Evolutionary conservation across 805 yeast species (phyloP).

Genomic region (Sugiyamaella mastotermitis): DNA sequence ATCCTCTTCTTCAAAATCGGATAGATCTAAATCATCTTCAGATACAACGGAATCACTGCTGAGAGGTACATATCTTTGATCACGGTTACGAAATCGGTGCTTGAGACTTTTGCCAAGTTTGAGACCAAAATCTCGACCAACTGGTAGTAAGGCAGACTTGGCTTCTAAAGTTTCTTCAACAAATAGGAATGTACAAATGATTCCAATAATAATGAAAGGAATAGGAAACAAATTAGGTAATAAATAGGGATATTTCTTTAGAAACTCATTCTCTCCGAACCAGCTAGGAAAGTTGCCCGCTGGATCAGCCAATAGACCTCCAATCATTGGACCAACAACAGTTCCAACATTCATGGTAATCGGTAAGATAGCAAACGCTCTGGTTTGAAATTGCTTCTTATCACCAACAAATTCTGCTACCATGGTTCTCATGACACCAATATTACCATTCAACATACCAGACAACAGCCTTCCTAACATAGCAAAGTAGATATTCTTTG

Average conservation of each 20-base stretch:
- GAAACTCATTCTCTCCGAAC: conserved; percentile 17
- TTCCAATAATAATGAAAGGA: conserved; percentile 27
- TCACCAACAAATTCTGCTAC: conserved; percentile 53
- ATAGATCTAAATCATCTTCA: conserved; percentile 7
- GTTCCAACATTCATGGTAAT: conserved; percentile 54
- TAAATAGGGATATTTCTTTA: conserved; percentile 43
- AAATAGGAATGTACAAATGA: conserved; percentile 17
- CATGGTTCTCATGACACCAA: conserved; percentile 55
- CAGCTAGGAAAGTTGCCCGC: conserved; percentile 27
- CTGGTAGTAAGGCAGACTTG: conserved; percentile 13
- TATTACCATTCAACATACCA: conserved; percentile 57
- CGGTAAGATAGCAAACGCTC: conserved; percentile 57
- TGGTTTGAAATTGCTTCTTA: conserved; percentile 51
- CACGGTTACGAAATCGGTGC: background rate
- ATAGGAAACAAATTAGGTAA: conserved; percentile 47
- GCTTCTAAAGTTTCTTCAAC: conserved; percentile 21
- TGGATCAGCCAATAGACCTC: conserved; percentile 46
- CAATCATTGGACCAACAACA: conserved; percentile 55
- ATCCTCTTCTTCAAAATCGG: conserved; percentile 8
- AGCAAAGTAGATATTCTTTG: conserved; percentile 47
- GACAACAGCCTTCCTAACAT: conserved; percentile 45
- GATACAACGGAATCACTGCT: too few species aligned
- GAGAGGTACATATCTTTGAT: conserved; percentile 1
- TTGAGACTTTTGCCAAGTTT: conserved; percentile 18
- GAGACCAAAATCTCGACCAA: conserved; percentile 16